Base-by-base conservation (phyloP, 768 basidiomycete genomes). In the Termitomyces sp. region DNA sequence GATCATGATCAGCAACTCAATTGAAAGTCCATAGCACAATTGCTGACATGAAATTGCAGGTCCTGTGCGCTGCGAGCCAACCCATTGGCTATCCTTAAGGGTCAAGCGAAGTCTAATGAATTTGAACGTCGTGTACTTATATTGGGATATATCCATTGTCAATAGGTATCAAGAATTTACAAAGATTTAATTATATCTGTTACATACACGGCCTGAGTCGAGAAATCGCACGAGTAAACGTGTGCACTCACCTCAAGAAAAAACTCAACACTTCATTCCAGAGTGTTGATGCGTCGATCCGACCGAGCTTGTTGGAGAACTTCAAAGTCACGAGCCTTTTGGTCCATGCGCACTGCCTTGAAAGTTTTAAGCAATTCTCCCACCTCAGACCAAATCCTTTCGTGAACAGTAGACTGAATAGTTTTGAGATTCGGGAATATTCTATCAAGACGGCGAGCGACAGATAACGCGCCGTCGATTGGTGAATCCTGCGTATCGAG, bases 11-110 rank as follows among this genome's bases (percentile, higher is more conserved):
- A 35, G 36, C 18, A 8, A 3, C 7, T 28, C n/a, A n/a, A n/a
- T n/a, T 16, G 8, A 18, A 39, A 55, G 40, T 44, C 28, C 40
- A 20, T 4, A 32, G 18, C 9, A 55, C 36, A n/a, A 44, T n/a
- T 44, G 11, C 5, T 56, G 24, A 56, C 18, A 33, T 15, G n/a
- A 3, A 45, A 16, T 20, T 39, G 20, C 16, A 66, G 65, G 65
- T 66, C 24, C 40, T 66, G 8, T 66, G 65, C 60, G 56, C 54
- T 24, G 52, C 60, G 32, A 59, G 39, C 28, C 39, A 44, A 24
- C 15, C 20, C 42, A 18, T 56, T 7, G 3, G 12, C 12, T 56
- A 56, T 33, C 38, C 36, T 4, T 42, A 4, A 45, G 28, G 11
- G 7, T 32, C 3, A n/a, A n/a, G n/a, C n/a, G n/a, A 22, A 13